Base-by-base conservation (phyloP, 2,329 filamentous ascomycete genomes). In the Zymoseptoria tritici region DNA sequence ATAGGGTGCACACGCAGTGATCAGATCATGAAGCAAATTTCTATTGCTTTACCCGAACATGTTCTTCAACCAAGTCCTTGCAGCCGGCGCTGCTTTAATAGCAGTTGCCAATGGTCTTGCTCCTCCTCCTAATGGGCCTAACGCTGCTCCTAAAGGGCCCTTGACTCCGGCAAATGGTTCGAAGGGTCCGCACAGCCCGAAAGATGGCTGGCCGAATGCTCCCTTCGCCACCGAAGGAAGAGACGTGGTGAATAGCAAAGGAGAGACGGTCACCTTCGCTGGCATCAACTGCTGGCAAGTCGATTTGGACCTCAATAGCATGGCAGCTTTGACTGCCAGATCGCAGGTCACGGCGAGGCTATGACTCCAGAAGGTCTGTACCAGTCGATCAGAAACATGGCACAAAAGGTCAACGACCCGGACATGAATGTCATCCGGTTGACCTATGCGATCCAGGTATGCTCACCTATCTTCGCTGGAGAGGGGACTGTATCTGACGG, bases 301-400 rank as follows among this genome's bases (percentile, higher is more conserved):
- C 9, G 8, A n/a, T 31, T 7, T 24, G 0, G 13, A 46, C 7
- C 36, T 7, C 11, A n/a, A 7, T 46, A n/a, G 11, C 13, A 16
- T 46, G 13, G 13, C 7, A 46, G 1, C 11, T 2, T 46, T 46
- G 3, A 7, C 36, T 46, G 13, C n/a, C 13, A 46, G 13, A 2
- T 4, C 0, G 80, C 82, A 16, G 36, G 36, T 3, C 52, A 53
- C n/a, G 79, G 78, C 52, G 83, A 85, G 52, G 78, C 81, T n/a
- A 86, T 87, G 84, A 77, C 87, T 0, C 84, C 84, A 0, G 84
- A 87, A 63, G 85, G 85, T 3, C 76, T 87, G 2, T 85, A 85
- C 70, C 79, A 80, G 21, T 22, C 21, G 0, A 77, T 86, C 57
- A 73, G 77, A 36, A 73, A 72, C 8, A 80, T 86, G 42, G 78